phyloP scores from a whole-genome alignment of 768 basidiomycete species.

The Tulasnella sp. region DNA sequence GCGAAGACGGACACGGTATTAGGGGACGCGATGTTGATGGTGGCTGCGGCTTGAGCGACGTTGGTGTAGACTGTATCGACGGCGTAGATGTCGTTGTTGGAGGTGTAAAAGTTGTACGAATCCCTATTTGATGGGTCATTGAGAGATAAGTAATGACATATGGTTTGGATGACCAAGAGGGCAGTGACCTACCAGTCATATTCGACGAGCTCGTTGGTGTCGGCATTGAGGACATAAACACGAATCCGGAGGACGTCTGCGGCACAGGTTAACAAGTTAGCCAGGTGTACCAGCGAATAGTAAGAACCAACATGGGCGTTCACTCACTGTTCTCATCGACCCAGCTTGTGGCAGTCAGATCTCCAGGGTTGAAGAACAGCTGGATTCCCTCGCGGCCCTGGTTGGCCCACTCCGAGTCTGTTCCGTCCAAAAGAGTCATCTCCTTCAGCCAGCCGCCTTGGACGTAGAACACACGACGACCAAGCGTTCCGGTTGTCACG shows the following conservation, averaged over 20 bases:
- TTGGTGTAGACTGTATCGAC: too few species aligned
- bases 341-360: conserved; percentile 1
- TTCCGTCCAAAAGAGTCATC: background rate
- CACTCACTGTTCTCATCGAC: conserved; percentile 1
- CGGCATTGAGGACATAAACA: background rate
- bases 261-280: background rate
- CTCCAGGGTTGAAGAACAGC: background rate
- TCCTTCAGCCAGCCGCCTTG: background rate
- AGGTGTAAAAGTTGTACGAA: too few species aligned
- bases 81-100: background rate
- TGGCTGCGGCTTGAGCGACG: too few species aligned
- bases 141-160: too few species aligned
- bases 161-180: too few species aligned
- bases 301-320: background rate
- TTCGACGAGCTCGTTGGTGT: conserved; percentile 8
- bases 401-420: background rate
- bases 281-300: background rate
- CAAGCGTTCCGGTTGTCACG: background rate
- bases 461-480: background rate
- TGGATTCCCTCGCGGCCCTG: background rate
- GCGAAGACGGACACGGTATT: too few species aligned
- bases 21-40: too few species aligned
- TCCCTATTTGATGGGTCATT: too few species aligned
- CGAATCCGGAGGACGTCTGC: background rate
- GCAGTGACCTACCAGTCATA: conserved; percentile 1